Conservation (phyloP, 495 filamentous ascomycete genomes). For the Xylaria acuta region DNA sequence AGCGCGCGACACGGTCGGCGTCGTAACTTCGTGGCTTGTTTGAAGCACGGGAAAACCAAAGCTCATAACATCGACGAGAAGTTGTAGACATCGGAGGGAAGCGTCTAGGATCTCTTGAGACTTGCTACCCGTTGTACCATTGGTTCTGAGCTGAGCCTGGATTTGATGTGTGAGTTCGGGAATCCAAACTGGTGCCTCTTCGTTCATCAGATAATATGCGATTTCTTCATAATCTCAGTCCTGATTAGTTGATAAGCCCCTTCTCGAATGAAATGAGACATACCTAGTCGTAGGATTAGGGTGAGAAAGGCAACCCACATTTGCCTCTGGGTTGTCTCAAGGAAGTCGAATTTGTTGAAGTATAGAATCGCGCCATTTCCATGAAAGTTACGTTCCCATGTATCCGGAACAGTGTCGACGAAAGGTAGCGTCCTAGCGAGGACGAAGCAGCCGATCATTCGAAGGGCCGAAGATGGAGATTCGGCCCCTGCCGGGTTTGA, state of each 20-base stretch:
- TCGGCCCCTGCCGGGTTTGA: constrained; percentile 4
- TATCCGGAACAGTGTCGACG: constrained; percentile 26
- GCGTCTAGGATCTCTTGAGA: constrained; percentile 17
- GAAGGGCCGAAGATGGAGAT: constrained; percentile 17
- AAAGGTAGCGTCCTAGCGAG: constrained; percentile 26
- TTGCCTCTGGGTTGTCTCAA: constrained; percentile 15
- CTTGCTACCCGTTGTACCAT: neutral
- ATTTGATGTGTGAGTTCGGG: constrained; percentile 23
- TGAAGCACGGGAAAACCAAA: constrained; percentile 11
- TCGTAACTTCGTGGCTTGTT: neutral
- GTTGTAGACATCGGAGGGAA: constrained; percentile 20
- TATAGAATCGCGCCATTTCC: constrained; percentile 11
- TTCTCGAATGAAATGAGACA: neutral
- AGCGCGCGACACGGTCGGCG: neutral
- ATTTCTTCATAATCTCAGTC: constrained; percentile 18
- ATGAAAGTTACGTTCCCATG: constrained; percentile 27
- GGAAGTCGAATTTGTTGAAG: constrained; percentile 16
- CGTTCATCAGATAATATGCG: constrained; percentile 30
- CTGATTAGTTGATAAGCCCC: neutral
- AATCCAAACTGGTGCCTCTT: constrained; percentile 14
- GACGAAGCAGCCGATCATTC: constrained; percentile 26
- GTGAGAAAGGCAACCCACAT: constrained; percentile 24
- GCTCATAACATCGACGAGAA: constrained; percentile 26
- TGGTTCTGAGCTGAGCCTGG: neutral
- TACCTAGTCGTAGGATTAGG: constrained; percentile 30